Base-by-base conservation (phyloP, 805 yeast species). In the Kodamaea sagamina region DNA sequence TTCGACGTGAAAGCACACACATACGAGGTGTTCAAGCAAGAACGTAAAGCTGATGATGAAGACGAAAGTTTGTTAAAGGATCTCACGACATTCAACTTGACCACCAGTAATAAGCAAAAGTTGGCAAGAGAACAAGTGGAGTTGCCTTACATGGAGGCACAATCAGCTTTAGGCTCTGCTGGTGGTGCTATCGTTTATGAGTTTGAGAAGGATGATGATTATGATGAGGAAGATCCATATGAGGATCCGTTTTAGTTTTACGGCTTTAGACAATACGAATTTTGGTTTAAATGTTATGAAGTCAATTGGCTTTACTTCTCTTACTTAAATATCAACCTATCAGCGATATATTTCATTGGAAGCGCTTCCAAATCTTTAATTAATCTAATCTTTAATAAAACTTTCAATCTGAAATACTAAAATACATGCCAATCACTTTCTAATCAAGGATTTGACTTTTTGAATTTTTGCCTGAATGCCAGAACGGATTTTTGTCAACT, bases 151-250 rank as follows among this genome's bases (percentile, higher is more conserved):
- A 68, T 92, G 70, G 86, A 85, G 50, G 98, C 98, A 0, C 98
- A 92, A 57, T 72, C 78, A 44, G 77, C 80, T 25, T 68, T 78
- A 39, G 77, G 77, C 0, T 58, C 70, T 2, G 52, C 59, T 13
- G 96, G 96, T 42, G 97, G 98, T 13, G 97, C 99, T 1, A 90
- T 93, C 52, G 95, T 92, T 3, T 92, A 92, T 58, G 93, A 93
- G 58, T 93, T 82, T 59, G 98, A 93, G 56, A 88, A 90, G 58
- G 98, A 92, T 62, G 99, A 92, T 61, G 99, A 92, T 62, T 92
- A 90, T 58, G 99, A 92, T 58, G 99, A 92, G 61, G 98, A 93
- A 54, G 99, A 92, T 63, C 97, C 98, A 0, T 92, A 83, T 57
- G 99, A 92, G 60, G 98, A 92, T 58, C 98, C 98, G 4, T 89